phyloP scores from a whole-genome alignment of 202 grass and related monocot genomes.

The Panicum hallii region DNA sequence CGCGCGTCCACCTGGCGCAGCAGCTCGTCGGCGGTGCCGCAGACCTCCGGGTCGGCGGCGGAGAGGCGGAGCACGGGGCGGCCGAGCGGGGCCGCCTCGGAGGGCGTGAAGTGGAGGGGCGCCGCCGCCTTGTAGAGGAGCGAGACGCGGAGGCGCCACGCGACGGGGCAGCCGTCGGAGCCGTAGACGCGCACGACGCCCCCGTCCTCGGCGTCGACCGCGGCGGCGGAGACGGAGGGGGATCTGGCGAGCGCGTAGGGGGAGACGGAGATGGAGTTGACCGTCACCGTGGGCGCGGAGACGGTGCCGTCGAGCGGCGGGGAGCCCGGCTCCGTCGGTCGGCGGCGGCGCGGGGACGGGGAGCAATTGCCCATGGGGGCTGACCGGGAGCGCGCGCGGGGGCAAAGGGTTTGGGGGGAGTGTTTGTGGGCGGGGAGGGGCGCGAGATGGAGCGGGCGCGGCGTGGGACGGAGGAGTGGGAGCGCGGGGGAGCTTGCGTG shows the following conservation, averaged over 20 bases:
- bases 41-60: conserved; percentile 68
- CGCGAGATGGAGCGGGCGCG: not conserved
- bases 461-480: conserved; percentile 13
- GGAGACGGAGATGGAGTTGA: conserved; percentile 31
- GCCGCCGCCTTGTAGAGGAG: conserved; percentile 89
- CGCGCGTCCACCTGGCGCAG: conserved; percentile 72
- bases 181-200: conserved; percentile 77
- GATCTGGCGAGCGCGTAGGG: conserved; percentile 53
- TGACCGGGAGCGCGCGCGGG: not conserved
- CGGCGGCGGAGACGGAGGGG: conserved; percentile 44
- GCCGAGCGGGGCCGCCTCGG: conserved; percentile 74
- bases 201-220: conserved; percentile 28
- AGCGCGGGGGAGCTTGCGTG: conserved; percentile 30
- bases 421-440: not conserved
- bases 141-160: conserved; percentile 77
- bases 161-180: conserved; percentile 75
- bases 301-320: not conserved
- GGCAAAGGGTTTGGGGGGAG: not conserved
- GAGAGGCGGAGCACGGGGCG: conserved; percentile 81
- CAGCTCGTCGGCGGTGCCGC: conserved; percentile 65
- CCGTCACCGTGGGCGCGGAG: not conserved
- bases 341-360: conserved; percentile 60
- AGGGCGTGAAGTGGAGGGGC: conserved; percentile 78
- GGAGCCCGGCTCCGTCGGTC: conserved; percentile 36
- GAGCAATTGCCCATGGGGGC: conserved; percentile 56